A percentile compares a stretch with the other conserved stretches of the same genome.
Conservation (phyloP, 306 rosid species). For the Cotoneaster glaucophyllus region DNA sequence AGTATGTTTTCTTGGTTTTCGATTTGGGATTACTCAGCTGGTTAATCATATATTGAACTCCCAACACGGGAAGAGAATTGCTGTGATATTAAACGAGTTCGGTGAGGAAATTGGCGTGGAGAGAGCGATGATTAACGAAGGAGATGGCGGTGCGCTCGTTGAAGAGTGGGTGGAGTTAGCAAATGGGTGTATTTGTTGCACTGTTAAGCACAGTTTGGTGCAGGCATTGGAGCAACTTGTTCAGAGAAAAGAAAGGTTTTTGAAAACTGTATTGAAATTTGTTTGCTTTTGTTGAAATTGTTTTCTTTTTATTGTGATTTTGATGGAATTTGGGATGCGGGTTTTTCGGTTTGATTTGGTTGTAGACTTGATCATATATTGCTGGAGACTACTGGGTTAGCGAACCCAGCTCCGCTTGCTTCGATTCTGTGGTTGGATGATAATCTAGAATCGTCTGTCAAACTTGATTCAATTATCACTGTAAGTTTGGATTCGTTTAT, state of each 20-base stretch:
- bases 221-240: conserved; percentile 96
- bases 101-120: conserved; percentile 98
- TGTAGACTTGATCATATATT: conserved; percentile 85
- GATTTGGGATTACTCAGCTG: conserved; percentile 32
- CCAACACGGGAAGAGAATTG: conserved; percentile 85
- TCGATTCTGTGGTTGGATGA: conserved; percentile 96
- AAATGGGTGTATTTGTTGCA: conserved; percentile 88
- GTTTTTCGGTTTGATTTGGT: conserved; percentile 2
- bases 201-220: conserved; percentile 86
- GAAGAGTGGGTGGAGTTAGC: conserved; percentile 99
- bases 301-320: neutral
- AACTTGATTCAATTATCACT: conserved; percentile 86
- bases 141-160: conserved; percentile 82
- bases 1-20: neutral
- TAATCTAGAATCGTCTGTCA: conserved; percentile 75
- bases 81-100: conserved; percentile 88
- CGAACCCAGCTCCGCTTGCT: conserved; percentile 98
- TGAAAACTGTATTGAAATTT: neutral
- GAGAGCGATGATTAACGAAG: conserved; percentile 95
- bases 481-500: conserved; percentile 38
- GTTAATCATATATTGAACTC: conserved; percentile 77
- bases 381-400: conserved; percentile 94
- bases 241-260: conserved; percentile 80
- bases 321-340: neutral
- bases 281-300: neutral